These are phyloP conservation scores for Actinidia arguta DNA, from an alignment of 179 eudicot species.

Conservation along the genomic window DNA sequence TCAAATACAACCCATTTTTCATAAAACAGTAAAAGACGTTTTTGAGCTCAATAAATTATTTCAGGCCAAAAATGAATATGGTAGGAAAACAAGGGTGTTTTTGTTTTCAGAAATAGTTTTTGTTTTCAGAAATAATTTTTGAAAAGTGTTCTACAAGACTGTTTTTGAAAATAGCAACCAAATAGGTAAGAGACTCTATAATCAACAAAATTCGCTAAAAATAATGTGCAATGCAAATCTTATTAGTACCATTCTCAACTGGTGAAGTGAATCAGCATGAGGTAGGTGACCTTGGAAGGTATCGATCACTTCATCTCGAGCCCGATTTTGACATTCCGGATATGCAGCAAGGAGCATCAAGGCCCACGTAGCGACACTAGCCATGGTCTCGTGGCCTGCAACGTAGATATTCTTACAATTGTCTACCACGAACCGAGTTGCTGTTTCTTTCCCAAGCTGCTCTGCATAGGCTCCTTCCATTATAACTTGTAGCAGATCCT, in stretches of 20 bases:
- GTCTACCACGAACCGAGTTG: constrained; percentile 53
- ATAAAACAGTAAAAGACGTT: background rate
- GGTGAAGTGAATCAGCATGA: constrained; percentile 37
- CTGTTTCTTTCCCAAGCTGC: constrained; percentile 29
- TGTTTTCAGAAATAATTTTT: background rate
- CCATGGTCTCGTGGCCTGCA: constrained; percentile 69
- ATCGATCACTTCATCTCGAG: constrained; percentile 53
- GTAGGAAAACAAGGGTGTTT: background rate
- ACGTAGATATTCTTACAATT: constrained; percentile 70
- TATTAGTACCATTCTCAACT: constrained; percentile 45
- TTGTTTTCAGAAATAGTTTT: background rate
- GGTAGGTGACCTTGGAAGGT: constrained; percentile 38
- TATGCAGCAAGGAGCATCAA: constrained; percentile 51
- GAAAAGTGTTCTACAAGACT: background rate
- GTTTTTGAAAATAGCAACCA: no score
- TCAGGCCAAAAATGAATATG: background rate
- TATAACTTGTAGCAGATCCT: constrained; percentile 54
- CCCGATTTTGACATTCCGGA: constrained; percentile 67
- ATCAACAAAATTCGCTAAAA: background rate
- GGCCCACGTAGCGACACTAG: constrained; percentile 53
- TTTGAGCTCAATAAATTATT: no score
- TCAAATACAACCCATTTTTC: background rate
- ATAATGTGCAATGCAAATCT: background rate
- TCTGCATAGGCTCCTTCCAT: constrained; percentile 35
- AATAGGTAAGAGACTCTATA: background rate